A percentile compares a stretch with the other conserved stretches of the same genome.
Evolutionary conservation across 768 basidiomycete genomes (phyloP).

Genomic region (Boletus edulis): DNA sequence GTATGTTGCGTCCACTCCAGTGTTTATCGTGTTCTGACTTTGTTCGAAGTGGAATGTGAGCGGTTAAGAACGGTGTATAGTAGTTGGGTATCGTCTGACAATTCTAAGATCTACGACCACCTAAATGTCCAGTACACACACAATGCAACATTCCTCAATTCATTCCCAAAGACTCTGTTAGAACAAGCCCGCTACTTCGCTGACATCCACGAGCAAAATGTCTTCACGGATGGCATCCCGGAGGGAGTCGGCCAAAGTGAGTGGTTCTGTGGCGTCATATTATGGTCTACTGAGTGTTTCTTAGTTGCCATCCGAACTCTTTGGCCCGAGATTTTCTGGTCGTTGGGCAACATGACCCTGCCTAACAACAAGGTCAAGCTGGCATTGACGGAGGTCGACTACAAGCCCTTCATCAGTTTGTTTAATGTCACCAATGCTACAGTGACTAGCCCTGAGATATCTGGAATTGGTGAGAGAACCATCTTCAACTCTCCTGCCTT

Average conservation of each 20-base stretch:
- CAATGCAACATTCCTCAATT: constrained; percentile 74
- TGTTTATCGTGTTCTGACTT: constrained; percentile 6
- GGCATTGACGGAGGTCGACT: constrained; percentile 72
- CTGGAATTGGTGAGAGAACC: constrained; percentile 57
- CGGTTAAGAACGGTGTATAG: neutral
- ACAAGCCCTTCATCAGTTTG: constrained; percentile 87
- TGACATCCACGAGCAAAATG: constrained; percentile 70
- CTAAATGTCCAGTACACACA: constrained; percentile 74
- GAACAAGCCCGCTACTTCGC: constrained; percentile 73
- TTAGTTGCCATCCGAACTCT: constrained; percentile 79
- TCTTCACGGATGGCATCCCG: constrained; percentile 63
- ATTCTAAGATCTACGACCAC: constrained; percentile 66
- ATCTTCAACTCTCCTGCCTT: neutral
- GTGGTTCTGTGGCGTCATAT: constrained; percentile 25
- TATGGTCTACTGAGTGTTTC: neutral
- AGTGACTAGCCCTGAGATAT: constrained; percentile 47
- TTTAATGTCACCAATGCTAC: constrained; percentile 73
- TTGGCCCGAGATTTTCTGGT: constrained; percentile 65
- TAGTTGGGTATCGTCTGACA: neutral
- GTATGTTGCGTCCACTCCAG: constrained; percentile 39
- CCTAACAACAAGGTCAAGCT: constrained; percentile 74
- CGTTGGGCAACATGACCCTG: constrained; percentile 74
- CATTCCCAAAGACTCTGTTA: constrained; percentile 66
- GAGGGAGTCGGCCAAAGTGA: constrained; percentile 72
- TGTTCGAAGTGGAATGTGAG: constrained; percentile 69